These are phyloP conservation scores for Paramecium octaurelia DNA, from an alignment of 73 alveolate species.

Conservation along the genomic window DNA sequence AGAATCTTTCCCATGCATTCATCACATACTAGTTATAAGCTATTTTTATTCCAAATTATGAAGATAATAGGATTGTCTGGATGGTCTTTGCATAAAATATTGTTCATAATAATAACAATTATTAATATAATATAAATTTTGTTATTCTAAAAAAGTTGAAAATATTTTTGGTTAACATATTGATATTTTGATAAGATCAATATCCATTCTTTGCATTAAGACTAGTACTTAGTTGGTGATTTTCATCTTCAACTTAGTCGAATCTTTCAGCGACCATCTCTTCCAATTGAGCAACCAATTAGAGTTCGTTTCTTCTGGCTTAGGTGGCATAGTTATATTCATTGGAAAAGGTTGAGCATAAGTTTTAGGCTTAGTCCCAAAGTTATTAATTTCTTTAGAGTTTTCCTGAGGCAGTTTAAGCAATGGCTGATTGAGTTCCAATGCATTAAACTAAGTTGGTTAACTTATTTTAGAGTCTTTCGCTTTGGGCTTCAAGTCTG, in stretches of 20 bases:
- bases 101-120: background rate
- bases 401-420: conserved; percentile 50
- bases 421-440: conserved; percentile 54
- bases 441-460: conserved; percentile 31
- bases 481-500: conserved; percentile 28
- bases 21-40: background rate
- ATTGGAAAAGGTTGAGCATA: conserved; percentile 32
- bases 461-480: conserved; percentile 17
- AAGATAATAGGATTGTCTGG: background rate
- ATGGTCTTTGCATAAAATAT: background rate
- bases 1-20: background rate
- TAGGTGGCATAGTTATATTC: conserved; percentile 47
- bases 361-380: conserved; percentile 37
- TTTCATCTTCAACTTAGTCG: conserved; percentile 48
- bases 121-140: too few species aligned
- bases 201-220: background rate
- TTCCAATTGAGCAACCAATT: conserved; percentile 45
- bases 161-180: background rate
- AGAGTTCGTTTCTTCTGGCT: conserved; percentile 45
- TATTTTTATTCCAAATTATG: background rate
- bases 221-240: background rate
- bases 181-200: background rate
- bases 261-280: conserved; percentile 44
- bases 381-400: conserved; percentile 46
- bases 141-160: too few species aligned